phyloP scores from a whole-genome alignment of 225 moss, liverwort and hornwort genomes.

The Polytrichum commune region DNA sequence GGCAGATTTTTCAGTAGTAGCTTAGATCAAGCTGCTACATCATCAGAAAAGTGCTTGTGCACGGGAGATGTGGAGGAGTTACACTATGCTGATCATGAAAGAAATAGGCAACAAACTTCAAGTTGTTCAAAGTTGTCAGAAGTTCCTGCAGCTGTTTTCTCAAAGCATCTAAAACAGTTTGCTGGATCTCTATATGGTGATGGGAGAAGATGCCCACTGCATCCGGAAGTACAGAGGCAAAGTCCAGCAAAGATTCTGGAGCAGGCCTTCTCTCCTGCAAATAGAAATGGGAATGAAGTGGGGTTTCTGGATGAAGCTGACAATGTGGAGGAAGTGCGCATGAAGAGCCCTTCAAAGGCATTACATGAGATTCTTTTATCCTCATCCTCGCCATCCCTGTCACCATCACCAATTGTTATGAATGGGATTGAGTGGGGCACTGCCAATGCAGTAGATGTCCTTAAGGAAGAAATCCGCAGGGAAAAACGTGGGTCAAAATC shows the following conservation, averaged over 20 bases:
- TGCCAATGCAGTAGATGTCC: conserved; percentile 10
- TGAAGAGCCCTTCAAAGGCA: background rate
- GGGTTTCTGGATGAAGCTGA: conserved; percentile 17
- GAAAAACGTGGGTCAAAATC: conserved; percentile 25
- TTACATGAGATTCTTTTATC: conserved; percentile 12
- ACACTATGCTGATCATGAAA: background rate
- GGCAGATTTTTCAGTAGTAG: too few species aligned
- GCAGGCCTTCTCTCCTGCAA: conserved; percentile 15
- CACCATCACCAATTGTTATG: conserved; percentile 9
- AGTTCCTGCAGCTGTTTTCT: background rate
- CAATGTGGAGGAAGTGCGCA: conserved; percentile 5
- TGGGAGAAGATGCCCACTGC: background rate
- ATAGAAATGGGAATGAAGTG: conserved; percentile 13
- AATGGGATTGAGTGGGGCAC: conserved; percentile 11
- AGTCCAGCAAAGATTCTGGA: conserved; percentile 14
- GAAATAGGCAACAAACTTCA: too few species aligned
- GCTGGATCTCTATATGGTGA: background rate
- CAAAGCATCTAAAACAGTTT: background rate
- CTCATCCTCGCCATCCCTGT: conserved; percentile 23
- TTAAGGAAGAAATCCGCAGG: conserved; percentile 40
- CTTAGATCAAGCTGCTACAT: background rate
- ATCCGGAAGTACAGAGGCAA: background rate
- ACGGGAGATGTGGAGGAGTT: background rate
- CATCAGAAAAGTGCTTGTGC: background rate
- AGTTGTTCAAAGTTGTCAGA: background rate